Conservation (phyloP, 768 basidiomycete genomes). For the Suillus occidentalis region DNA sequence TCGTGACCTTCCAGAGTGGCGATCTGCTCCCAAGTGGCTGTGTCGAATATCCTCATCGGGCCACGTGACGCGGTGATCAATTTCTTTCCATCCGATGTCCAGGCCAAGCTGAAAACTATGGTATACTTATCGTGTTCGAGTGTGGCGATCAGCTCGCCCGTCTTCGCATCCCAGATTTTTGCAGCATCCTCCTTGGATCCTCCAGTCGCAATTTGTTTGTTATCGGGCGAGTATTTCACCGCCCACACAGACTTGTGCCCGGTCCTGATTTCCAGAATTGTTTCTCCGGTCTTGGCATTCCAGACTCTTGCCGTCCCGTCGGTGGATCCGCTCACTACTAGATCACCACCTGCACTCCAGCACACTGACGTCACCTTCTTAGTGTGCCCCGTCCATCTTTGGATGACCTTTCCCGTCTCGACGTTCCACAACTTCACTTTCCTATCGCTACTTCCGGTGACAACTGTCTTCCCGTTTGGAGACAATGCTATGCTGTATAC, state of each 20-base stretch:
- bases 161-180: not conserved
- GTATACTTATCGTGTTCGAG: rapidly evolving
- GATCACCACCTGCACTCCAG: not conserved
- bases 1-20: too few species aligned
- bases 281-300: not conserved
- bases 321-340: not conserved
- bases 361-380: not conserved
- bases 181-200: not conserved
- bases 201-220: not conserved
- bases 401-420: too few species aligned
- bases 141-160: not conserved
- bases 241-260: not conserved
- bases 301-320: not conserved
- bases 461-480: too few species aligned
- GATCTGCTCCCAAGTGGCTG: not conserved
- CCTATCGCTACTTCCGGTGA: too few species aligned
- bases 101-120: not conserved
- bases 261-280: not conserved
- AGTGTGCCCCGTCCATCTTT: too few species aligned
- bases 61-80: too few species aligned
- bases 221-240: not conserved
- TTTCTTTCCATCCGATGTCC: not conserved
- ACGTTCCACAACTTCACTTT: too few species aligned
- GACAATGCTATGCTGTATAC: not conserved
- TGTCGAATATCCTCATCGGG: too few species aligned